Base-by-base conservation (phyloP, 2,329 filamentous ascomycete species). In the Diplodia scrobiculata region DNA sequence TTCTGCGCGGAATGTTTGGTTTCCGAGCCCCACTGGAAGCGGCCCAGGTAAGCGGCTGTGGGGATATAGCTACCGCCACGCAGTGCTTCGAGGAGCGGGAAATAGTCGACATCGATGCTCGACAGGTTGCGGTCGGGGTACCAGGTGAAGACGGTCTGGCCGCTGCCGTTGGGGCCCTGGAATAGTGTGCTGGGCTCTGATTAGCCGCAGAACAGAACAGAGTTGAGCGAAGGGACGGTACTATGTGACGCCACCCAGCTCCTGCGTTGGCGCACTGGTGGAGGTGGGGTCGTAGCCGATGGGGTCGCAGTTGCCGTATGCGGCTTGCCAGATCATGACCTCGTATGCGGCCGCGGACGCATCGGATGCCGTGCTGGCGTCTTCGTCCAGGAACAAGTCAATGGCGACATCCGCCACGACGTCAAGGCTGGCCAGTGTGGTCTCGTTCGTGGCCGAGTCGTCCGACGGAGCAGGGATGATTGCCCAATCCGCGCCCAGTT, bases 1-100 rank as follows among this genome's bases (percentile, higher is more conserved):
- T 29, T 38, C 11, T 34, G 9, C 1, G 48, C 54, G 7, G 67
- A 53, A 45, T 65, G 62, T 38, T 62, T 64, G 13, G 67, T 64
- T 29, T 68, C 67, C 50, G 59, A 63, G 25, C 67, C 67, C 41
- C 67, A 68, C 54, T 68, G 65, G 14, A 63, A 59, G 29, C 66
- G 60, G 1, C 66, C 67, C 19, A 67, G n/a, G n/a, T 65, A 68
- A n/a, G 52, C 53, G 6, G 53, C 47, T 2, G 38, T 10, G 5
- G 67, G 45, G 50, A 47, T 65, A 41, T 25, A 45, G 25, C 41
- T 19, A 9, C n/a, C 34, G 32, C 27, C 25, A 34, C n/a, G 63
- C 19, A 68, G 51, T 2, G 53, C 29, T 36, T 67, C 32, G 21
- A 68, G 32, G 6, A 68, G 60, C 27, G 67, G 67, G 29, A 51